Evolutionary conservation across 2,329 filamentous ascomycete species (phyloP).

Genomic region (Aspergillus glaucus): DNA sequence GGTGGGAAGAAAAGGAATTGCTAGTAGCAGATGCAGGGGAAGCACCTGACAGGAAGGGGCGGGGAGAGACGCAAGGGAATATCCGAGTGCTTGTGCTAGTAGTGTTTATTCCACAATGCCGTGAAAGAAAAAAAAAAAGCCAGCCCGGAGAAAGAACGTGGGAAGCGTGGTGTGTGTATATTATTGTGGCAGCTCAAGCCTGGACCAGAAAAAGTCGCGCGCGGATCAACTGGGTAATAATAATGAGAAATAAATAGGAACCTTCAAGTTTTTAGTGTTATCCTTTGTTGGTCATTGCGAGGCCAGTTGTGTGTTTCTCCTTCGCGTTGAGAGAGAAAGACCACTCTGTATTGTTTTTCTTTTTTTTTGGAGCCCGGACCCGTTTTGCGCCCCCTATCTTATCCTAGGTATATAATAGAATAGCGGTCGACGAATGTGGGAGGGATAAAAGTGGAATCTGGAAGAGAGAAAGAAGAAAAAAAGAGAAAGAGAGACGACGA

Average conservation of each 20-base stretch:
- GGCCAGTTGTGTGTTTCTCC: not conserved
- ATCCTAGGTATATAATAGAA: too few relatives aligned
- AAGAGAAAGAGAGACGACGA: constrained; percentile 9
- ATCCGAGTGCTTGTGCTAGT: too few relatives aligned
- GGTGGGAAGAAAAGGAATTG: too few relatives aligned
- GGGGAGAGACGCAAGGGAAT: not conserved
- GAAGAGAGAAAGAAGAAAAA: constrained; percentile 1
- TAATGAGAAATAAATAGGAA: not conserved
- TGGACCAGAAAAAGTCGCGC: constrained; percentile 2
- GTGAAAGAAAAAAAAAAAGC: not conserved
- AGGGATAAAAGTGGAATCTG: constrained; percentile 3
- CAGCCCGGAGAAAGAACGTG: constrained; percentile 23
- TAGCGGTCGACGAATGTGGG: constrained; percentile 1
- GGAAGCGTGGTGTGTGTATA: constrained; percentile 6
- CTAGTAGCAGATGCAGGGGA: too few relatives aligned
- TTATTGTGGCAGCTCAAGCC: not conserved
- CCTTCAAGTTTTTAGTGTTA: constrained; percentile 13
- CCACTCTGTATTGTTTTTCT: too few relatives aligned
- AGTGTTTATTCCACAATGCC: not conserved
- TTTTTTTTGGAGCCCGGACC: too few relatives aligned
- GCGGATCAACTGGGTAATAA: constrained; percentile 18
- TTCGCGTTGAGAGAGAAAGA: too few relatives aligned
- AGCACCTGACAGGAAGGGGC: not conserved
- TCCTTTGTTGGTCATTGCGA: constrained; percentile 24
- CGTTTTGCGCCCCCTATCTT: too few relatives aligned